Evolutionary conservation across 129 eudicot species (phyloP), one percentile per base, ranked within the genome.

Genomic region (Tagetes erecta): DNA sequence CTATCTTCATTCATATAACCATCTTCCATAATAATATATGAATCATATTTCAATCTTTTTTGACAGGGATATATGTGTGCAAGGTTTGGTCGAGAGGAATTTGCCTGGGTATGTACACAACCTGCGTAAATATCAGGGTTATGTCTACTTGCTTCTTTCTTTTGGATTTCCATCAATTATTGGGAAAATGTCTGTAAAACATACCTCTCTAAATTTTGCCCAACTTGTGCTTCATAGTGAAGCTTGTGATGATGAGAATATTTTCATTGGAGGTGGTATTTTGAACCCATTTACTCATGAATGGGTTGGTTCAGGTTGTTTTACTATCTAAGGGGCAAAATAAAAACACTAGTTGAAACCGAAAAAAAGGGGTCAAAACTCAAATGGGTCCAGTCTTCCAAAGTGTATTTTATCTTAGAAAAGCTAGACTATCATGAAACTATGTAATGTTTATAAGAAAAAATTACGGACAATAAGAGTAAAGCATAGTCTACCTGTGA

Each of bases 61-160:
- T 83, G 34, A 74, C 98, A 92, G 98, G 96, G 98, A 92, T 79
- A 82, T 86, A 76, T 92, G 98, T 75, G 98, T 92, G 64, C 89
- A 73, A 84, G 98, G 96, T 50, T 87, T 92, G 83, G 98, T 92
- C 76, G 98, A 89, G 53, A 87, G 95, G 60, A 82, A 89, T 77
- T 84, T 92, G 73, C 96, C 98, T 50, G 98, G 98, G 98, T 92
- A 81, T 80, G 95, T 64, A 31, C 45, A 20, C 60, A 67, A 67
- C 51, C 42, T 9, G 35, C 37, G 13, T 41, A 52, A 75, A 49
- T 34, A 67, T 42, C 38, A 14, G 3, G 39, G 9, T 55, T 67
- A 67, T 55, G 52, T 50, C 55, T 52, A 8, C 13, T 8, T n/a
- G 20, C 9, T 51, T 51, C 40, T 53, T 33, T 56, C 35, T 66